Evolutionary conservation across 2,329 filamentous ascomycete genomes (phyloP), one percentile per base, ranked within the genome.

Genomic region (Neopestalotiopsis clavispora): DNA sequence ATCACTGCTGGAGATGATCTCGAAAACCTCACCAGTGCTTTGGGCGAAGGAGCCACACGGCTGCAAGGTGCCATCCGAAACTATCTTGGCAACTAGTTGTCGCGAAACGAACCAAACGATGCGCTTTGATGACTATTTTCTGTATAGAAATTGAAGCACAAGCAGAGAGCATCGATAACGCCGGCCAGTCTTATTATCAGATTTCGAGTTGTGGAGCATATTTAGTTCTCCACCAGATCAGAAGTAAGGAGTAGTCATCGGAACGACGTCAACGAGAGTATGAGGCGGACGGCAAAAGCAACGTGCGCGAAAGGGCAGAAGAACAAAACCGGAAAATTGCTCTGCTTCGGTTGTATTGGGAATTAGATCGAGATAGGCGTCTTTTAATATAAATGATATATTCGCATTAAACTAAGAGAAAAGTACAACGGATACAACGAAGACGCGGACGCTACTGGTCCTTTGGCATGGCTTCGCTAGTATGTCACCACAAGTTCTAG

Each of bases 1-100:
- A 93, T 98, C 74, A 98, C 95, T 4, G 95, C 96, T 30, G 95
- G 94, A 68, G 96, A 99, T 78, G 96, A 99, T 80, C 83, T 99
- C 68, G 96, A 99, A 80, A 97, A 97, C 80, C 81, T 98, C 74
- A 92, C 91, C 30, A 90, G 91, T 74, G 87, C 94, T 71, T 84
- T 98, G 4, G 96, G 95, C 38, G 94, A 98, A 76, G 95, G 94
- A 57, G 94, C 94, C 14, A 89, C 87, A 61, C 92, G 90, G 81
- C 85, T 98, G 77, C 94, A 98, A 84, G 94, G 93, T 77, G 86
- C 89, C 62, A 90, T 92, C 74, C 85, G 89, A 72, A 86, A 84
- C 74, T 92, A 91, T 78, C 83, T 91, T 68, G 87, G 88, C 74
- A 87, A 85, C 80, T 91, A 83, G 62, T 66, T 67, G 32, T 62